phyloP scores from a whole-genome alignment of 768 basidiomycete genomes.

The Hygrophorus russula region DNA sequence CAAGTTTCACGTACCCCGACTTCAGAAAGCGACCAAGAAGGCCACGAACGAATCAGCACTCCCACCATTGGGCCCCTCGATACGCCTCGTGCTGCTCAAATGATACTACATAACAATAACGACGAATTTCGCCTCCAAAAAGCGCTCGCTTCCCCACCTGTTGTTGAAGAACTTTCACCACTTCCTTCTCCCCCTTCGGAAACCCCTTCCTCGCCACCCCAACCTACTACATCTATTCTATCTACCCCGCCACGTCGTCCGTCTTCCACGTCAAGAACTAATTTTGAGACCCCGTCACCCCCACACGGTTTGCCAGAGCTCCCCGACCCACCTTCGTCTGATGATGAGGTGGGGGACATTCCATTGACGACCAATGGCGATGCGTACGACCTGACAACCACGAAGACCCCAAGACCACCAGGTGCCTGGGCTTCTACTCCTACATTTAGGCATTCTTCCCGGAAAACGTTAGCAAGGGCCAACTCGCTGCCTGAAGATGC shows the following conservation, averaged over 20 bases:
- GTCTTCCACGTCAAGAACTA: slow-evolving; percentile 30
- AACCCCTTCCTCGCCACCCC: no score
- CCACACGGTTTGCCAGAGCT: slow-evolving; percentile 53
- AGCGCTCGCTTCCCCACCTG: no score
- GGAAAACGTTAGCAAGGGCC: slow-evolving; percentile 1
- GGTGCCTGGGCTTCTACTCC: slow-evolving; percentile 26
- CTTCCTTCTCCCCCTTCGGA: no score
- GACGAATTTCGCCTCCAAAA: no score
- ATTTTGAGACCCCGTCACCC: slow-evolving; percentile 55
- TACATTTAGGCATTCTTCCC: slow-evolving; percentile 7
- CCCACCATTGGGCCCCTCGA: no score
- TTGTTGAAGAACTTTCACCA: no score
- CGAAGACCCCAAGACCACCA: slow-evolving; percentile 37
- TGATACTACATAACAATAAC: no score
- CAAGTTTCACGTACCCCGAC: no score
- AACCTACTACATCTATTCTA: slow-evolving; percentile 2
- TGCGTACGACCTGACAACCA: slow-evolving; percentile 15
- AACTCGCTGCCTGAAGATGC: slow-evolving; percentile 11
- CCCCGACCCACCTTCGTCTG: slow-evolving; percentile 50
- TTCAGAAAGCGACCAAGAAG: no score
- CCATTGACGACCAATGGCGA: slow-evolving; percentile 11
- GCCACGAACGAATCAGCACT: no score
- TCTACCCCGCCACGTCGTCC: slow-evolving; percentile 38
- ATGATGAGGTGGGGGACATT: slow-evolving; percentile 25
- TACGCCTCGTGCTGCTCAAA: no score